A percentile compares a stretch with the other conserved stretches of the same genome.
phyloP scores from a whole-genome alignment of 345 rosid genomes.

The Kandelia obovata region DNA sequence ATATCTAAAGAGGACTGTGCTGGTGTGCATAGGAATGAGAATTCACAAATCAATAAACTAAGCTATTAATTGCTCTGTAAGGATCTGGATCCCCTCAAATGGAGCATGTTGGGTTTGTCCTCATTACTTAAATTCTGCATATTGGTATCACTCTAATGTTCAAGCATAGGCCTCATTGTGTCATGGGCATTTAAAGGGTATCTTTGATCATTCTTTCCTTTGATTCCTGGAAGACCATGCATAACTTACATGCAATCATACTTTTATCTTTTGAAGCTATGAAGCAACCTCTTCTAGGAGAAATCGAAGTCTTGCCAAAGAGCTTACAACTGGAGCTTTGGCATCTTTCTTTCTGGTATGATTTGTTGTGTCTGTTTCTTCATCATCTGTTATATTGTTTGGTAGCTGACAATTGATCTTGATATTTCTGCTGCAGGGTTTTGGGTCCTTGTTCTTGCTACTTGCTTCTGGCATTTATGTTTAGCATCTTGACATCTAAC shows the following conservation, averaged over 20 bases:
- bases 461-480: constrained; percentile 90
- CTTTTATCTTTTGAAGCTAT: constrained; percentile 47
- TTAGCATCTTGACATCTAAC: constrained; percentile 26
- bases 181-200: too few species aligned
- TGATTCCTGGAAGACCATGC: not conserved
- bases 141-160: too few species aligned
- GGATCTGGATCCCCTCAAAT: too few species aligned
- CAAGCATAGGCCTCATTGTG: too few species aligned
- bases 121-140: too few species aligned
- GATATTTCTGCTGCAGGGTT: constrained; percentile 59
- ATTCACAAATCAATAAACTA: too few species aligned
- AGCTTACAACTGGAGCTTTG: constrained; percentile 63
- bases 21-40: too few species aligned
- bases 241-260: not conserved
- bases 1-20: too few species aligned
- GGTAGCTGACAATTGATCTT: not conserved
- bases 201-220: not conserved
- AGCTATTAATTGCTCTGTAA: too few species aligned
- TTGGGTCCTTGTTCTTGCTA: constrained; percentile 86
- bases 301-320: constrained; percentile 66
- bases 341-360: constrained; percentile 85
- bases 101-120: too few species aligned
- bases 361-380: not conserved
- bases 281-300: constrained; percentile 80
- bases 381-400: not conserved